Conservation (phyloP, 495 filamentous ascomycete species). For the Jackrogersella multiformis region DNA sequence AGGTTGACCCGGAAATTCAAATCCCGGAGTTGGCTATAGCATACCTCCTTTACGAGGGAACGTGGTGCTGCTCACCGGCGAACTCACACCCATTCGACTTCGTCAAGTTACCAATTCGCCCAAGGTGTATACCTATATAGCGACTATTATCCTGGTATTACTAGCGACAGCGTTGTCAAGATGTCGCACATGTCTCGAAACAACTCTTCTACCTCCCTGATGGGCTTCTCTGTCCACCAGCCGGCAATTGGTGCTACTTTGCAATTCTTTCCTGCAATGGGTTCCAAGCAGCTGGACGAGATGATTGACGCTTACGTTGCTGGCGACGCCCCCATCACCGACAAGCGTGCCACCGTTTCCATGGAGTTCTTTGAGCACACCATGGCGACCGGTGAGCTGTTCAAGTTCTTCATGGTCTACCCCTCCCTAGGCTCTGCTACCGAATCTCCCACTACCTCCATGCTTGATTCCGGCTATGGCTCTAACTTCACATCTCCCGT, state of each 20-base stretch:
- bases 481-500: conserved; percentile 58
- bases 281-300: conserved; percentile 61
- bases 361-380: conserved; percentile 63
- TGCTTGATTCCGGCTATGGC: conserved; percentile 55
- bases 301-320: conserved; percentile 62
- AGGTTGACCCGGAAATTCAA: conserved; percentile 4
- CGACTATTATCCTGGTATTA: conserved; percentile 2
- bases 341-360: conserved; percentile 63
- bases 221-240: conserved; percentile 62
- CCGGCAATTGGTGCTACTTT: conserved; percentile 58
- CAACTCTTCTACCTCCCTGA: conserved; percentile 50
- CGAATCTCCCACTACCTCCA: conserved; percentile 51
- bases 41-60: conserved; percentile 7
- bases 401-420: conserved; percentile 63
- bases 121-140: conserved; percentile 30
- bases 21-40: conserved; percentile 22
- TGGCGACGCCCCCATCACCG: conserved; percentile 58
- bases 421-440: conserved; percentile 49
- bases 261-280: conserved; percentile 63
- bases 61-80: conserved; percentile 34
- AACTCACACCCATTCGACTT: conserved; percentile 7
- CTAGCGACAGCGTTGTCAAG: conserved; percentile 4
- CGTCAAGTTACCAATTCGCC: conserved; percentile 13
- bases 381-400: conserved; percentile 53
- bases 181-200: conserved; percentile 54